Evolutionary conservation across 148 eudicot species (phyloP).

Genomic region (Fagopyrum homotropicum): DNA sequence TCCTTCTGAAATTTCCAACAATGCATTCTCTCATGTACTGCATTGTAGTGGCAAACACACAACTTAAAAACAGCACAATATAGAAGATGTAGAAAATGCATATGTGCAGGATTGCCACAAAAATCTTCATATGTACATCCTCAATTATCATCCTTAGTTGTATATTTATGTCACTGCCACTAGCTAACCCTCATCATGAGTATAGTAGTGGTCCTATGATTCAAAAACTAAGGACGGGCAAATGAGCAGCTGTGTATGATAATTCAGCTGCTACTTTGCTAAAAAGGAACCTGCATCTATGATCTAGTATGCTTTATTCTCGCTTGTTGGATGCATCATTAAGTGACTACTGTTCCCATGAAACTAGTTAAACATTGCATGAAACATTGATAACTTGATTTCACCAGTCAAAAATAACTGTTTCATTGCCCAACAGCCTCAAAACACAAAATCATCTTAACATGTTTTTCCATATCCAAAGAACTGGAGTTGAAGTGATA

Average conservation of each 20-base stretch:
- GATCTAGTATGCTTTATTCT: background rate
- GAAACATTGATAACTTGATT: background rate
- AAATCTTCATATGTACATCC: background rate
- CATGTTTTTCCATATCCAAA: background rate
- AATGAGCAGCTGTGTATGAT: background rate
- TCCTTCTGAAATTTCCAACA: slow-evolving; percentile 89
- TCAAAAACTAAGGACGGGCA: background rate
- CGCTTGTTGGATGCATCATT: background rate
- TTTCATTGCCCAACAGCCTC: background rate
- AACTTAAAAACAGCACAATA: background rate
- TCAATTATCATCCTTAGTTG: background rate
- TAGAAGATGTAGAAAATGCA: background rate
- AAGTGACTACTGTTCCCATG: background rate
- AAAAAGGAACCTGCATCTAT: background rate
- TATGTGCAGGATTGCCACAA: background rate
- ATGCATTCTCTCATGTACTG: slow-evolving; percentile 99
- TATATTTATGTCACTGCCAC: background rate
- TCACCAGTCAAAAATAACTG: background rate
- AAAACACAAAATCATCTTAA: background rate
- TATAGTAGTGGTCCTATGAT: background rate
- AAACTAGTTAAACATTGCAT: background rate
- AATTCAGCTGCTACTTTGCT: background rate
- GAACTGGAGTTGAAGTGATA: background rate
- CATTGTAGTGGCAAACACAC: slow-evolving; percentile 18
- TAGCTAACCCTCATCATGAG: background rate